Evolutionary conservation across 2,329 filamentous ascomycete species (phyloP), one percentile per base, ranked within the genome.

Genomic region (Fusarium pseudoanthophilum): DNA sequence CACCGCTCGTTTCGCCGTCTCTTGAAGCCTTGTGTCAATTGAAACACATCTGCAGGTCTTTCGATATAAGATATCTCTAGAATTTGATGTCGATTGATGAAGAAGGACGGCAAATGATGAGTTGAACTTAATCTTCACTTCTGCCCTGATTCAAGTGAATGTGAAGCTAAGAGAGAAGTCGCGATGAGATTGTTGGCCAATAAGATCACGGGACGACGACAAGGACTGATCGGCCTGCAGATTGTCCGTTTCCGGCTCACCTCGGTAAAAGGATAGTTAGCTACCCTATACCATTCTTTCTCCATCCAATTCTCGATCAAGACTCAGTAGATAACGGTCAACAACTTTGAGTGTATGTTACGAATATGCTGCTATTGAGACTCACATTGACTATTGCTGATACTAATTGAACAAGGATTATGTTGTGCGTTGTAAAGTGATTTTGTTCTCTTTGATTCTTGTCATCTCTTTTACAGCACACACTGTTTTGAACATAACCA

Each of bases 161-260:
- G 66, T 60, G 71, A 77, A 76, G 66, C 65, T 65, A 65, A 69
- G 67, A 32, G 46, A 21, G 59, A 64, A 66, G 67, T 66, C 52
- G 64, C 64, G 71, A 75, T 73, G 75, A 68, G 63, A 65, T 65
- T 65, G 71, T 61, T 60, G 46, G 49, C 75, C 75, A 77, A 77
- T 77, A 51, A 77, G 64, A 67, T 62, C 32, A 53, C 55, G 28
- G 58, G 51, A 51, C 58, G 49, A 39, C 30, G 46, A 28, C 45
- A 13, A 24, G 30, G 58, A 61, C 34, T 15, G 45, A 58, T 59
- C 69, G 75, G 75, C 55, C 30, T 55, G 56, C 58, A 69, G 69
- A 77, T 77, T 77, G 68, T 77, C 75, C 75, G 75, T 58, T 71
- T 61, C 75, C 75, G 71, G 57, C 24, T 51, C 21, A 53, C 55